These are phyloP conservation scores for Vitis rotundifolia DNA, from an alignment of 164 flowering plant species.

Conservation along the genomic window DNA sequence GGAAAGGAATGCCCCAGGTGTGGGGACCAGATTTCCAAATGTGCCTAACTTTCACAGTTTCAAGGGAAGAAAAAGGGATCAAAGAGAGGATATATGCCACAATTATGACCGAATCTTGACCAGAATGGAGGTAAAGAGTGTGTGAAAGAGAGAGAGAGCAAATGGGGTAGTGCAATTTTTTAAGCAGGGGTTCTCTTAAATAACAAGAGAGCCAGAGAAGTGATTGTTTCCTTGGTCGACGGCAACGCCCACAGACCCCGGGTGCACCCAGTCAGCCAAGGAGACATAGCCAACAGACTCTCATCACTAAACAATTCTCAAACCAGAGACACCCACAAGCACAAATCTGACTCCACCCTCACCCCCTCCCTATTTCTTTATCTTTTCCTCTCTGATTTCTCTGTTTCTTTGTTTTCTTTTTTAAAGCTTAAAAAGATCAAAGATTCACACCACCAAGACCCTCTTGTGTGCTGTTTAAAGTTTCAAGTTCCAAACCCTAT, in stretches of 20 bases:
- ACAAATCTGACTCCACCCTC: slow-evolving; percentile 54
- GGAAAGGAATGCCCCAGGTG: slow-evolving; percentile 25
- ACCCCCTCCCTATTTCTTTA: slow-evolving; percentile 29
- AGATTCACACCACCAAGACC: slow-evolving; percentile 28
- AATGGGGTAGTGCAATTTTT: slow-evolving; percentile 26
- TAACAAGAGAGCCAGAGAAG: slow-evolving; percentile 51
- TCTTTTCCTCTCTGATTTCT: slow-evolving; percentile 22
- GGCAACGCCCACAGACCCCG: slow-evolving; percentile 81
- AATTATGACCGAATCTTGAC: slow-evolving; percentile 55
- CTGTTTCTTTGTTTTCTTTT: slow-evolving; percentile 26
- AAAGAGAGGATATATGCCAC: slow-evolving; percentile 39
- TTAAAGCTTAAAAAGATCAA: slow-evolving; percentile 12
- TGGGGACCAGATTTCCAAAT: slow-evolving; percentile 43
- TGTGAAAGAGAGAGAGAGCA: slow-evolving; percentile 29
- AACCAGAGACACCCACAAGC: slow-evolving; percentile 52
- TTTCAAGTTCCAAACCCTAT: slow-evolving; percentile 54
- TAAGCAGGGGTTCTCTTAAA: slow-evolving; percentile 51
- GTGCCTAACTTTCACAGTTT: slow-evolving; percentile 30
- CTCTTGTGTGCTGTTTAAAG: slow-evolving; percentile 16
- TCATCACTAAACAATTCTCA: slow-evolving; percentile 46
- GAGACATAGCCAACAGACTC: slow-evolving; percentile 70
- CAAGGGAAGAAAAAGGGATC: slow-evolving; percentile 35
- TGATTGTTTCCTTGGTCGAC: slow-evolving; percentile 66
- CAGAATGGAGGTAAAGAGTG: slow-evolving; percentile 36
- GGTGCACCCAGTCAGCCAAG: slow-evolving; percentile 55